phyloP scores from a whole-genome alignment of 2,329 filamentous ascomycete genomes.

The Colletotrichum zoysiae region DNA sequence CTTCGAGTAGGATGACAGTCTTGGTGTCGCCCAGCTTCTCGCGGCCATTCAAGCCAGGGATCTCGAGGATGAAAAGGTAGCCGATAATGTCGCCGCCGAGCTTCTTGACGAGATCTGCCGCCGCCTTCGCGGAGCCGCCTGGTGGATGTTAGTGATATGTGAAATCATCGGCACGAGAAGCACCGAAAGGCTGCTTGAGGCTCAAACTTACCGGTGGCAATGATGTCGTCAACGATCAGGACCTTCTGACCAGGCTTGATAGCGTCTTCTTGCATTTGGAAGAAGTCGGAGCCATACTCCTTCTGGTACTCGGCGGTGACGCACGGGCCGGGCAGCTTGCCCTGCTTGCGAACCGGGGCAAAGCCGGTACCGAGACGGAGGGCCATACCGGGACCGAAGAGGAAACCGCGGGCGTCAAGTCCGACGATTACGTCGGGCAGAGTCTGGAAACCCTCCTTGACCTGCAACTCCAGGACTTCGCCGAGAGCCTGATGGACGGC shows the following conservation, averaged over 20 bases:
- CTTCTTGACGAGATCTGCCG: conserved; percentile 86
- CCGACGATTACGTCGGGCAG: conserved; percentile 92
- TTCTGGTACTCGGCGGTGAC: conserved; percentile 90
- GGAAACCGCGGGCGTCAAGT: conserved; percentile 92
- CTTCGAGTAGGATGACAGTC: conserved; percentile 83
- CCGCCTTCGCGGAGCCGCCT: conserved; percentile 94
- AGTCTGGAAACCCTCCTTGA: conserved; percentile 72
- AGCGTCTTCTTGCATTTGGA: conserved; percentile 93
- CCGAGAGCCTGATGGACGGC: conserved; percentile 81
- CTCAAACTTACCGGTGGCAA: conserved; percentile 85
- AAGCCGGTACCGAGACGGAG: conserved; percentile 86
- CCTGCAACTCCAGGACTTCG: conserved; percentile 86
- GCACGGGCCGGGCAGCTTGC: conserved; percentile 93
- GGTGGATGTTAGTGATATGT: conserved; percentile 27
- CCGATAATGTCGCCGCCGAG: conserved; percentile 88
- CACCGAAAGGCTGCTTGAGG: conserved; percentile 6
- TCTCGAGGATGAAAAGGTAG: conserved; percentile 95
- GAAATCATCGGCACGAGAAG: conserved; percentile 39
- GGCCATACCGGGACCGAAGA: conserved; percentile 92
- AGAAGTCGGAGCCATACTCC: conserved; percentile 95
- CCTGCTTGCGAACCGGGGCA: conserved; percentile 93
- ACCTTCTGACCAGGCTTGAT: conserved; percentile 90
- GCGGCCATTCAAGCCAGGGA: conserved; percentile 91
- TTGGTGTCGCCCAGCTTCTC: conserved; percentile 86
- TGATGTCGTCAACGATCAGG: conserved; percentile 96